Evolutionary conservation across 108 stramenopile genomes (phyloP), one percentile per base, ranked within the genome.

Genomic region (Cyclostephanos tholiformis): DNA sequence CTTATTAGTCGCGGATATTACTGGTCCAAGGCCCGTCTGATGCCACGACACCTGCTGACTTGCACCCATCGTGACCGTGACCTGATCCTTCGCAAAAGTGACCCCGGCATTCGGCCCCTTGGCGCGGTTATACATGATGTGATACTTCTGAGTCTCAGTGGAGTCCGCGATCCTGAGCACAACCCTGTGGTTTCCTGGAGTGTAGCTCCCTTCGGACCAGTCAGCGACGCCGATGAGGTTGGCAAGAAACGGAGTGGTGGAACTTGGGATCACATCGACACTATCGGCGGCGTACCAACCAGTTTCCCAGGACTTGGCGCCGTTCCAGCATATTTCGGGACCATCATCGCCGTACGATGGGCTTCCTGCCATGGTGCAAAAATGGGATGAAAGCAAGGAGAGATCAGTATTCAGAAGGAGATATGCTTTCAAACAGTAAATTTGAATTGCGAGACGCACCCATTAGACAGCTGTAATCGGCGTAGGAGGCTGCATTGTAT

Each of bases 381-480:
- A 16, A 17, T 16, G 16, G 16, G 0, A 46, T 46, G 16, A 46
- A 14, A 16, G 14, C 14, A 46, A 46, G 44, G 1, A 16, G 14
- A 46, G 44, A 46, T 46, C 44, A 46, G 44, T 14, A 46, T 14
- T 46, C 44, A 46, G 44, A 13, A 46, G 44, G 4, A 41, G 41
- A 1, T 41, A 7, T 41, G 41, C 41, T 41, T 1, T 41, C 41
- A 41, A 46, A 46, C 2, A 46, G 44, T 14, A 14, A 46, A 12
- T 16, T 12, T 16, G 16, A 14, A 46, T 46, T 46, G 13, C 44
- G 16, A 3, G 16, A 14, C 44, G 12, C 16, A 46, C 44, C 44
- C 44, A 46, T 14, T 16, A 46, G 16, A 14, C 44, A 46, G 44
- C 44, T 46, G 44, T 71, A 23, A 63, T 74, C 73, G 23, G 44